Base-by-base conservation (phyloP, 2,329 filamentous ascomycete genomes). In the Colletotrichum trifolii region DNA sequence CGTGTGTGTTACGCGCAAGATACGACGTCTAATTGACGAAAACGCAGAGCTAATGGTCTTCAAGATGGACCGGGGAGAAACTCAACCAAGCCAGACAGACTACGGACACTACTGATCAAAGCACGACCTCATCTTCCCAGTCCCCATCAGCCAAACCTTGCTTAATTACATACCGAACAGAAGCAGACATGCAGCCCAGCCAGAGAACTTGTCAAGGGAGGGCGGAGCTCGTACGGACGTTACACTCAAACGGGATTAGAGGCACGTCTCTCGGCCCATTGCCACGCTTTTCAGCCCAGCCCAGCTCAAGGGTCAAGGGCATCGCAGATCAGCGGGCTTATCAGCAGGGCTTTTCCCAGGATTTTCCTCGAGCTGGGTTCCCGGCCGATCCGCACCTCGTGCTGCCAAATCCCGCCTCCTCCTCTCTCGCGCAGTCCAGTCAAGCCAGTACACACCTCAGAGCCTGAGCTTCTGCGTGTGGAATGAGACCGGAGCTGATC, bases 331-430 rank as follows among this genome's bases (percentile, higher is more conserved):
- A 25, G 45, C 45, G 42, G 39, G 25, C n/a, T 49, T 25, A 17
- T 25, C 49, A 49, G 43, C 61, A 49, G 35, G 61, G 49, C 49
- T 34, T 60, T 60, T 50, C 49, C 56, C 45, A 40, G 49, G 40
- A 64, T 40, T n/a, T n/a, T 61, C 25, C 13, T 36, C 12, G 42
- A 60, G 56, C 49, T 61, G 55, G 48, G 42, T 54, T 47, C 55
- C 55, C 56, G 49, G 49, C 7, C 39, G 50, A 55, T 60, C 61
- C 61, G 56, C 61, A 39, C 45, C 15, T 8, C 25, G 35, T 60
- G 33, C 25, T 42, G 8, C n/a, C 33, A 39, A 13, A 25, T 25
- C 40, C 45, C 17, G 17, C 17, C 38, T 45, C 17, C n/a, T 33
- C 33, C 10, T 46, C 38, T 38, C n/a, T 25, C 17, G n/a, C n/a